Conservation (phyloP, 2,329 filamentous ascomycete species). For the Lasiodiplodia hormozganensis region DNA sequence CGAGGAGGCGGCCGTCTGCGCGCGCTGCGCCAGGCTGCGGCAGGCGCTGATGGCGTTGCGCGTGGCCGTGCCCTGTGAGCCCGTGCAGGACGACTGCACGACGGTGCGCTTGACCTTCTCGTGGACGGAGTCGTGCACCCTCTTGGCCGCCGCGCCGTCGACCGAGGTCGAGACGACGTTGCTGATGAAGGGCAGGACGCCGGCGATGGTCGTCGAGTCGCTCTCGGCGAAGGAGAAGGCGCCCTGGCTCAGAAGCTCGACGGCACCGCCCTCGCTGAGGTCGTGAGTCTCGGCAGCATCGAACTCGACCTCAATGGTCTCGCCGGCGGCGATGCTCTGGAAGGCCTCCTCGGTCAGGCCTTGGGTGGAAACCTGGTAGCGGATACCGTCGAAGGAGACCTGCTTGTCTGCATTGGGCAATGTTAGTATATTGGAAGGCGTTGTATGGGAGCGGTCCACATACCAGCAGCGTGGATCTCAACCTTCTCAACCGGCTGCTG, state of each 20-base stretch:
- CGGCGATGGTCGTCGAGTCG: constrained; percentile 61
- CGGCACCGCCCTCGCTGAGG: constrained; percentile 57
- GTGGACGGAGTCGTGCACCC: constrained; percentile 56
- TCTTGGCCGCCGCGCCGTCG: constrained; percentile 64
- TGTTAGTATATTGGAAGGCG: not conserved
- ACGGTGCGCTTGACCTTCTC: constrained; percentile 47
- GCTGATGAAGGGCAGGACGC: constrained; percentile 63
- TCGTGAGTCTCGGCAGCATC: constrained; percentile 65
- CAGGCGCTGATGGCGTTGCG: constrained; percentile 63
- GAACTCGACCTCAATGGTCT: constrained; percentile 61
- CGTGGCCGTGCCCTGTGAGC: constrained; percentile 54
- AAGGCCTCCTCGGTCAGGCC: constrained; percentile 59
- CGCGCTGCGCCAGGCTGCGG: constrained; percentile 59
- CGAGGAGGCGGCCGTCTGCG: constrained; percentile 59
- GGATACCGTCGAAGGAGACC: constrained; percentile 61
- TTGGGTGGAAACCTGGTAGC: constrained; percentile 56
- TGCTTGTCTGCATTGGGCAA: constrained; percentile 44
- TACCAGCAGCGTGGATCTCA: constrained; percentile 52
- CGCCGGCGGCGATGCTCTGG: constrained; percentile 53
- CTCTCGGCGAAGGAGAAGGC: constrained; percentile 62
- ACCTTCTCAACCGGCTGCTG: constrained; percentile 62
- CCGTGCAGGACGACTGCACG: constrained; percentile 61
- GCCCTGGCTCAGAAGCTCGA: constrained; percentile 64
- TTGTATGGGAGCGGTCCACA: not conserved
- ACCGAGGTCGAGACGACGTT: constrained; percentile 63